Conservation (phyloP, 2,329 filamentous ascomycete genomes). For the Epichloe gansuensis region DNA sequence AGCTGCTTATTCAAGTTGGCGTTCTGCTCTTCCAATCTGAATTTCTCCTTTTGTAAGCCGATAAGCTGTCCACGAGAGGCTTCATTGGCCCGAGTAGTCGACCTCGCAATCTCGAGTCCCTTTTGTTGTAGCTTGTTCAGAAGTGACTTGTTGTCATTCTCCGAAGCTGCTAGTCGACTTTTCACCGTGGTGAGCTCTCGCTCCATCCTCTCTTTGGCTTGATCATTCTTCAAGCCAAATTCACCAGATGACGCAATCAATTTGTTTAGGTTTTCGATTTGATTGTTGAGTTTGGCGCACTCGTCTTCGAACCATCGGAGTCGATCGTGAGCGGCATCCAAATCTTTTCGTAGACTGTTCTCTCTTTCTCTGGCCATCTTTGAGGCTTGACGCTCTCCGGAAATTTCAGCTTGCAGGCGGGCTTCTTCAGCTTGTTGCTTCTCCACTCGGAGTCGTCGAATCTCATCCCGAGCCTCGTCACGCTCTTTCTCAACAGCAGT, state of each 20-base stretch:
- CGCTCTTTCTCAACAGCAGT: conserved; percentile 72
- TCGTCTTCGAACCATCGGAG: conserved; percentile 71
- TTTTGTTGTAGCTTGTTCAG: conserved; percentile 97
- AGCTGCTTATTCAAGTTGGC: conserved; percentile 70
- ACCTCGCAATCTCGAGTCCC: conserved; percentile 87
- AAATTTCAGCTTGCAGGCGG: conserved; percentile 66
- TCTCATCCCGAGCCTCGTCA: conserved; percentile 76
- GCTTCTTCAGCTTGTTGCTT: conserved; percentile 80
- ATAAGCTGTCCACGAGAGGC: conserved; percentile 65
- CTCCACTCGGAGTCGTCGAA: conserved; percentile 68
- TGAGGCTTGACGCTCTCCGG: conserved; percentile 68
- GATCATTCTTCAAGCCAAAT: conserved; percentile 80
- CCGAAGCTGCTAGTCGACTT: conserved; percentile 76
- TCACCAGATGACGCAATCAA: conserved; percentile 80
- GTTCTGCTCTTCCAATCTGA: conserved; percentile 70
- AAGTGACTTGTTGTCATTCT: conserved; percentile 91
- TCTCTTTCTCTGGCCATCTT: conserved; percentile 70
- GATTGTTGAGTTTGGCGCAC: conserved; percentile 58
- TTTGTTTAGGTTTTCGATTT: conserved; percentile 77
- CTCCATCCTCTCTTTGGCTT: conserved; percentile 86
- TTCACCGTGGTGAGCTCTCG: conserved; percentile 84
- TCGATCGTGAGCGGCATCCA: conserved; percentile 65
- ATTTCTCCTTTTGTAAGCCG: conserved; percentile 71
- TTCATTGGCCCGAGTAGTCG: conserved; percentile 74
- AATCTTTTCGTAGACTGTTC: conserved; percentile 60